A percentile compares a stretch with the other conserved stretches of the same genome.
Conservation (phyloP, 257 asterid species). For the Echites panduratus region DNA sequence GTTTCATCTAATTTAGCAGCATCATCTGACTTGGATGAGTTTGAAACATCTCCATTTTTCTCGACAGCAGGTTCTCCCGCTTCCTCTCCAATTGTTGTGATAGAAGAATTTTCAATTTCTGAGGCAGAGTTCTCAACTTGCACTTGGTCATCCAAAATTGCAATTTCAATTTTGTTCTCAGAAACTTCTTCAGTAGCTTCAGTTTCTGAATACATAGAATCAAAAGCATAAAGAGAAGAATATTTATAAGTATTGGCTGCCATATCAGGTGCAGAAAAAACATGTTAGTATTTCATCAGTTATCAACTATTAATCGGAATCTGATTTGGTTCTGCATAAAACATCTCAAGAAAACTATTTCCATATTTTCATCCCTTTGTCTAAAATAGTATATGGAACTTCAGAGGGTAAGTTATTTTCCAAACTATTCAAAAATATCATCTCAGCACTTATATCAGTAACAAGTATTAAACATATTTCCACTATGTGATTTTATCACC, state of each 20-base stretch:
- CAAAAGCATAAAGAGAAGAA: constrained; percentile 10
- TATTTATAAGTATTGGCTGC: background rate
- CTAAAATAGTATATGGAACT: background rate
- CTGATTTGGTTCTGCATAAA: background rate
- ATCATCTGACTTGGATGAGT: constrained; percentile 22
- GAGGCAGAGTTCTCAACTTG: constrained; percentile 23
- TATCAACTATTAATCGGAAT: background rate
- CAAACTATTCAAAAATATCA: background rate
- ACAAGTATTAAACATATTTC: background rate
- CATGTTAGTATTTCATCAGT: background rate
- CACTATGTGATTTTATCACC: background rate
- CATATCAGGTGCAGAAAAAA: background rate
- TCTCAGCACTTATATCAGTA: background rate
- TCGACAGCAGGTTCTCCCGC: constrained; percentile 14
- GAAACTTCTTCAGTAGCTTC: constrained; percentile 21
- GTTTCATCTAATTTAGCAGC: constrained; percentile 26
- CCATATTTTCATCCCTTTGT: background rate
- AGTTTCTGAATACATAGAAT: constrained; percentile 32
- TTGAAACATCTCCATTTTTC: constrained; percentile 25
- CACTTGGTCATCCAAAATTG: constrained; percentile 18
- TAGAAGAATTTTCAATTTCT: constrained; percentile 8
- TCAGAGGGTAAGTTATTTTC: background rate
- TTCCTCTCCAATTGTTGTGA: constrained; percentile 7
- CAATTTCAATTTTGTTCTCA: constrained; percentile 18
- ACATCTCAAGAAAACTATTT: background rate